Conservation (phyloP, 2,329 filamentous ascomycete species). For the Hymenoscyphus fructigenus region DNA sequence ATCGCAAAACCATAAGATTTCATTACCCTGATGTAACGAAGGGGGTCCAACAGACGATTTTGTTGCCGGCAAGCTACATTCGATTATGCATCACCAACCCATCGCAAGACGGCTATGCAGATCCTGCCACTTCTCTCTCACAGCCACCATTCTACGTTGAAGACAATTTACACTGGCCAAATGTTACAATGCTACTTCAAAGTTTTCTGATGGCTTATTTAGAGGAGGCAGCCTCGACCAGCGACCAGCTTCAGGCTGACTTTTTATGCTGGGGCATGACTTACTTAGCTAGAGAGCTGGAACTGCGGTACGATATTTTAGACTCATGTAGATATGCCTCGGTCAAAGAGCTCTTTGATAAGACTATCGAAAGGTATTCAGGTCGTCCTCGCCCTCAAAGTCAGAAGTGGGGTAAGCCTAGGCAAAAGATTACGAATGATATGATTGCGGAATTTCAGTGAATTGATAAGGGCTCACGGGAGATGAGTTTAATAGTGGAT, state of each 20-base stretch:
- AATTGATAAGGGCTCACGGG: no score
- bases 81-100: constrained; percentile 7
- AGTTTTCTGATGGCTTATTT: constrained; percentile 6
- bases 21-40: constrained; percentile 5
- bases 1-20: constrained; percentile 7
- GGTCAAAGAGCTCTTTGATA: no score
- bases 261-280: no score
- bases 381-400: no score
- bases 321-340: no score
- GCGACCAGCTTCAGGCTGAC: neutral
- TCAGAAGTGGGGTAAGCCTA: no score
- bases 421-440: no score
- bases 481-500: no score
- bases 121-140: constrained; percentile 6
- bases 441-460: no score
- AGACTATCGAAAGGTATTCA: no score
- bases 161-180: constrained; percentile 6
- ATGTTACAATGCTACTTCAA: constrained; percentile 7
- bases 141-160: constrained; percentile 6
- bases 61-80: constrained; percentile 4
- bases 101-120: constrained; percentile 6
- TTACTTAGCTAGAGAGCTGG: no score
- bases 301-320: no score
- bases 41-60: constrained; percentile 3
- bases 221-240: constrained; percentile 2